phyloP scores from a whole-genome alignment of 805 yeast species.

The Candida chauliodis region DNA sequence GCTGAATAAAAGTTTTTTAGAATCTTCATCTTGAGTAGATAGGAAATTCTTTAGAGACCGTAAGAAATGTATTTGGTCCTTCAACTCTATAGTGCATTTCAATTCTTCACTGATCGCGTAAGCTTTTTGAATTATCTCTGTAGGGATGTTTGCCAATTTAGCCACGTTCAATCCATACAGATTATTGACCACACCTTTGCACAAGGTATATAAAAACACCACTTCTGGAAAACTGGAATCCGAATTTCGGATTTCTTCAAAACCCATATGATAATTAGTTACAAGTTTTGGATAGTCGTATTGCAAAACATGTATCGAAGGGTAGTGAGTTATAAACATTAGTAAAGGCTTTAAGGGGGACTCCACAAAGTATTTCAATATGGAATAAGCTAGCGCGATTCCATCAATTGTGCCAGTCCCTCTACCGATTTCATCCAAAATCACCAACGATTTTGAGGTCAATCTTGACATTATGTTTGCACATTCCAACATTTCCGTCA shows the following conservation, averaged over 20 bases:
- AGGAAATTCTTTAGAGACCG: background rate
- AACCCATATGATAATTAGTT: slow-evolving; percentile 72
- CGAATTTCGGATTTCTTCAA: slow-evolving; percentile 31
- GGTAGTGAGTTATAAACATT: slow-evolving; percentile 83
- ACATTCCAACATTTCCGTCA: slow-evolving; percentile 72
- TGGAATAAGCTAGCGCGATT: slow-evolving; percentile 72
- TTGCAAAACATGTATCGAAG: slow-evolving; percentile 55
- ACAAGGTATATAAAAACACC: slow-evolving; percentile 35
- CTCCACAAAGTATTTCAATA: slow-evolving; percentile 54
- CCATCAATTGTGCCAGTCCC: slow-evolving; percentile 79
- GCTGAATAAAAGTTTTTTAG: background rate
- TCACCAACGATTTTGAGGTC: slow-evolving; percentile 55
- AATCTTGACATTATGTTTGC: slow-evolving; percentile 50
- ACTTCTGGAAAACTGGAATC: slow-evolving; percentile 32
- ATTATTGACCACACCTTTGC: slow-evolving; percentile 40
- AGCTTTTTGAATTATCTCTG: slow-evolving; percentile 44
- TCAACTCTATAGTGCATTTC: slow-evolving; percentile 24
- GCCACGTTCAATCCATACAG: slow-evolving; percentile 90
- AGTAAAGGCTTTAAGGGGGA: slow-evolving; percentile 46
- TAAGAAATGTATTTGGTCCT: slow-evolving; percentile 4
- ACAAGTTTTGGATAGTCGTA: slow-evolving; percentile 36
- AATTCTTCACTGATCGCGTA: slow-evolving; percentile 30
- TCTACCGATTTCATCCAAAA: slow-evolving; percentile 76
- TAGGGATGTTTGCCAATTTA: slow-evolving; percentile 61
- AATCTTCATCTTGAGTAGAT: too few relatives aligned